Evolutionary conservation across 2,329 filamentous ascomycete species (phyloP), one percentile per base, ranked within the genome.

Genomic region (Phoma sp.): DNA sequence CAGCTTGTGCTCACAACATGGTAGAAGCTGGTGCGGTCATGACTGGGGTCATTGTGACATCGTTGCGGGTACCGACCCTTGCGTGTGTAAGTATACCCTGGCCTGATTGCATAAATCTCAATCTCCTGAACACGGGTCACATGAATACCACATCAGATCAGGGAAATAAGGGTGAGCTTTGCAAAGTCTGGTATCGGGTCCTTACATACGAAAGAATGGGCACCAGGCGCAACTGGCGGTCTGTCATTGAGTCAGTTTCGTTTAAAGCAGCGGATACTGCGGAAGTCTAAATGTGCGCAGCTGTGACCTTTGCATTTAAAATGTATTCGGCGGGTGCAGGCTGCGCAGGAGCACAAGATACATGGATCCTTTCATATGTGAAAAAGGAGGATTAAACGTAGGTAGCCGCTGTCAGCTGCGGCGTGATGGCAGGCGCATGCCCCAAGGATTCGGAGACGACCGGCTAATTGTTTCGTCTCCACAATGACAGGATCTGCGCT

Each of bases 401-500:
- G 18, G 37, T 20, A 43, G 45, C 43, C 38, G 51, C 51, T 54
- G 51, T 48, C 51, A 48, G 38, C 45, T 48, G 39, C 45, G 33
- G 38, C 37, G 28, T 53, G n/a, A 25, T 47, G 29, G 38, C 39
- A 42, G 43, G 23, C 26, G 21, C n/a, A n/a, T 38, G 36, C 33
- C 34, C 51, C 51, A 54, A 30, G 33, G 33, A 32, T 29, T n/a
- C 29, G 51, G 51, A 54, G 51, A 54, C 51, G 51, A 54, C 40
- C 51, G 45, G 51, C 28, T 48, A 36, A 33, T 38, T 49, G 23
- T 21, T 42, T 54, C 51, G 51, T 54, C 51, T 54, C 51, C 51
- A 49, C 45, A 32, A 18, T 10, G 7, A 28, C 20, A 38, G 47
- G 51, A 45, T 54, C 45, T 34, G 29, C 45, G 34, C 45, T 46